Evolutionary conservation across 352 stramenopile genomes (phyloP).

Genomic region (Pythium myriotylum): DNA sequence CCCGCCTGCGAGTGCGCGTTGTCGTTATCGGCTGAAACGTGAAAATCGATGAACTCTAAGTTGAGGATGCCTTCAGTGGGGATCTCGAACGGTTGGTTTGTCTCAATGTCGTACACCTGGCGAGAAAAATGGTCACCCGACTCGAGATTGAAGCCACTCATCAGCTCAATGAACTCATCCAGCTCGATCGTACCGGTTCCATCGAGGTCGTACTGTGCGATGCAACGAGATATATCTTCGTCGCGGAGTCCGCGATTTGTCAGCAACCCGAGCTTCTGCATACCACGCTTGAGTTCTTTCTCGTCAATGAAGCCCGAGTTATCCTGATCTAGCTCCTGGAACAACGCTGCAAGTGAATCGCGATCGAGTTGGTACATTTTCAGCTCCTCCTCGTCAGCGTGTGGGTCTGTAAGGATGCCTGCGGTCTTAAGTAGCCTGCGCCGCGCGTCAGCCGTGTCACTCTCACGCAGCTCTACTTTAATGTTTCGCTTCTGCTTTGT

Average conservation of each 20-base stretch:
- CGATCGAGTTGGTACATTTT: conserved; percentile 47
- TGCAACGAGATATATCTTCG: conserved; percentile 66
- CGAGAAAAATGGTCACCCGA: conserved; percentile 43
- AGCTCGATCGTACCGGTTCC: conserved; percentile 72
- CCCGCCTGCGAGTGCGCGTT: conserved; percentile 68
- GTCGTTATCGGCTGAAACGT: conserved; percentile 68
- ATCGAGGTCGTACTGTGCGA: conserved; percentile 76
- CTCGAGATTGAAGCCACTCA: conserved; percentile 68
- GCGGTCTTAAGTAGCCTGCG: conserved; percentile 67
- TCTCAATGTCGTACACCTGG: conserved; percentile 68
- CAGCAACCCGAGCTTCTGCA: conserved; percentile 47
- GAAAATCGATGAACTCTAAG: conserved; percentile 78
- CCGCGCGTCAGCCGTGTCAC: conserved; percentile 40
- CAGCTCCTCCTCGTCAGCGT: conserved; percentile 32
- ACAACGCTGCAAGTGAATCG: conserved; percentile 52
- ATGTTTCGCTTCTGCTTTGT: conserved; percentile 58
- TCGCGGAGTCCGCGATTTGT: conserved; percentile 38
- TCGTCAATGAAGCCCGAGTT: conserved; percentile 71
- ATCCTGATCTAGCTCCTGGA: conserved; percentile 69
- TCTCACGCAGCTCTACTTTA: conserved; percentile 64
- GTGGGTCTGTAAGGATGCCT: conserved; percentile 54
- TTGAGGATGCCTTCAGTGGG: conserved; percentile 56
- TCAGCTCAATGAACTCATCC: conserved; percentile 79
- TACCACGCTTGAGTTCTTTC: conserved; percentile 50
- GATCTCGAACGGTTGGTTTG: conserved; percentile 59